phyloP scores from a whole-genome alignment of 2,329 filamentous ascomycete genomes.

The Alternaria arbusti region DNA sequence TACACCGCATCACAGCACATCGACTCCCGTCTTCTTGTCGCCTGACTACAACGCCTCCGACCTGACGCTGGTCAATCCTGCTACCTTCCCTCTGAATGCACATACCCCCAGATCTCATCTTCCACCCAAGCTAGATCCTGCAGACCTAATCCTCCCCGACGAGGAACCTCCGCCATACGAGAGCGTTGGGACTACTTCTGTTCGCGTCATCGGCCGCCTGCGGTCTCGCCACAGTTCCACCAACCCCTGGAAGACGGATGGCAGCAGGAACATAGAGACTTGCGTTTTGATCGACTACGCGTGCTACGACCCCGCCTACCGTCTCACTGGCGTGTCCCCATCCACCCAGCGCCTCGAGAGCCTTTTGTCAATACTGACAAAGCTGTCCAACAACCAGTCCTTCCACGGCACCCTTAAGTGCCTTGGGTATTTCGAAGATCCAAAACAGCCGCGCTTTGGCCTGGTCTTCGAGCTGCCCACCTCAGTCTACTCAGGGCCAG shows the following conservation, averaged over 20 bases:
- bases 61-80: slow-evolving; percentile 53
- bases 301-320: slow-evolving; percentile 56
- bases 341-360: slow-evolving; percentile 54
- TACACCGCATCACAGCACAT: slow-evolving; percentile 20
- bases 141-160: slow-evolving; percentile 52
- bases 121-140: slow-evolving; percentile 53
- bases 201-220: slow-evolving; percentile 55
- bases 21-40: slow-evolving; percentile 37
- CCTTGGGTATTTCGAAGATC: slow-evolving; percentile 75
- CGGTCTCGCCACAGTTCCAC: slow-evolving; percentile 42
- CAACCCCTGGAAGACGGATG: slow-evolving; percentile 49
- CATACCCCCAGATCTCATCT: slow-evolving; percentile 35
- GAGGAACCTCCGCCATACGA: slow-evolving; percentile 59
- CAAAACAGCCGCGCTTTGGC: slow-evolving; percentile 71
- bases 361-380: slow-evolving; percentile 44
- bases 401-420: slow-evolving; percentile 61
- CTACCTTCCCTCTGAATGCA: slow-evolving; percentile 37
- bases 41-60: slow-evolving; percentile 50
- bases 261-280: slow-evolving; percentile 48
- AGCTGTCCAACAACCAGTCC: slow-evolving; percentile 40
- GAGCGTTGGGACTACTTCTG: slow-evolving; percentile 53
- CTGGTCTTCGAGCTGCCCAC: slow-evolving; percentile 77
- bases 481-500: slow-evolving; percentile 50
- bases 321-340: slow-evolving; percentile 55
- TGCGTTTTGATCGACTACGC: slow-evolving; percentile 75